phyloP scores from a whole-genome alignment of 139 green algal species.

The Picochlorum costavermella region DNA sequence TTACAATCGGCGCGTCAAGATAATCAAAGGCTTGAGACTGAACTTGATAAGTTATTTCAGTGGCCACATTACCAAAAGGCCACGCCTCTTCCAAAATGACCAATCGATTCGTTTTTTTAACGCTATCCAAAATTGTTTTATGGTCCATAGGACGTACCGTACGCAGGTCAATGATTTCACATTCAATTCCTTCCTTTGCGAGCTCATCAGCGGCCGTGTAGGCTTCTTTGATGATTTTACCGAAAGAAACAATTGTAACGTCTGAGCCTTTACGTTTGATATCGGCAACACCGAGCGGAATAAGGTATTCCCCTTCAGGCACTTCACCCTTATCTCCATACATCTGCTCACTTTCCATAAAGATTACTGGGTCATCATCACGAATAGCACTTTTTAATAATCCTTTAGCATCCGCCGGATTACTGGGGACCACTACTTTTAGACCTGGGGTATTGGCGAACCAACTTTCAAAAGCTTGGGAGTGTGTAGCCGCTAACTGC shows the following conservation, averaged over 20 bases:
- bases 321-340: conserved; percentile 74
- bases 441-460: conserved; percentile 87
- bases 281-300: conserved; percentile 97
- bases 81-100: conserved; percentile 95
- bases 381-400: conserved; percentile 94
- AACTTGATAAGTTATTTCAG: conserved; percentile 67
- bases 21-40: conserved; percentile 94
- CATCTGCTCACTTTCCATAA: conserved; percentile 97
- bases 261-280: conserved; percentile 72
- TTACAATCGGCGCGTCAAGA: conserved; percentile 85
- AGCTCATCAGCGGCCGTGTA: conserved; percentile 85
- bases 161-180: conserved; percentile 92
- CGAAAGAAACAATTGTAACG: conserved; percentile 84
- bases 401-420: conserved; percentile 83
- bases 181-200: conserved; percentile 77
- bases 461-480: conserved; percentile 96
- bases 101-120: conserved; percentile 85
- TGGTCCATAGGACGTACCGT: conserved; percentile 89
- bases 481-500: conserved; percentile 95
- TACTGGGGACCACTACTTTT: conserved; percentile 94
- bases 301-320: conserved; percentile 83
- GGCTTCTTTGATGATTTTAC: conserved; percentile 88
- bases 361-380: conserved; percentile 92
- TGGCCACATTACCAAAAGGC: conserved; percentile 81
- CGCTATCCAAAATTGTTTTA: conserved; percentile 66